Conservation (phyloP, 768 basidiomycete genomes). For the Sistotremastrum niveocremeum region DNA sequence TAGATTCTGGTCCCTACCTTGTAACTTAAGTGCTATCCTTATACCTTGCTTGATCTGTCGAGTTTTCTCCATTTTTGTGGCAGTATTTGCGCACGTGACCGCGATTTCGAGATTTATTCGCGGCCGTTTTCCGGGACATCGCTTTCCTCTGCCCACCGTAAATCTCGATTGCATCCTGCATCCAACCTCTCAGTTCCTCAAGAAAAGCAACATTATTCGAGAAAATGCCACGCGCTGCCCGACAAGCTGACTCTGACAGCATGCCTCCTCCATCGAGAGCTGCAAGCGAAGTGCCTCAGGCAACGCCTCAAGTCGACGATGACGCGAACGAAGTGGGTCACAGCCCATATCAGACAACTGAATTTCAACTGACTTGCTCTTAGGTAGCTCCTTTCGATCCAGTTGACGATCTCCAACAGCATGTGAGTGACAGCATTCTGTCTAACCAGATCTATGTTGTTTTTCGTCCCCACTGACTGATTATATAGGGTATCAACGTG, state of each 20-base stretch:
- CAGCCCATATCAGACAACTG: too few species aligned
- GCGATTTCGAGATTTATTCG: neutral
- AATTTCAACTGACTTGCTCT: neutral
- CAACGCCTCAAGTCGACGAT: too few species aligned
- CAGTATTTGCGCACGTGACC: neutral
- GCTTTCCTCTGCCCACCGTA: neutral
- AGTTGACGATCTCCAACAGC: slow-evolving; percentile 18
- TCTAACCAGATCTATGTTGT: slow-evolving; percentile 1
- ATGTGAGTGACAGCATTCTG: slow-evolving; percentile 10
- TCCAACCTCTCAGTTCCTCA: neutral
- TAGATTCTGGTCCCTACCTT: neutral
- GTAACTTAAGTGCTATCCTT: neutral
- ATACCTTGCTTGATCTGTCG: neutral
- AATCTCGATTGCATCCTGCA: neutral
- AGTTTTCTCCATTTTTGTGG: neutral
- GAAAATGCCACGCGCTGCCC: neutral
- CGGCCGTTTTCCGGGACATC: neutral
- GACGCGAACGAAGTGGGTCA: too few species aligned
- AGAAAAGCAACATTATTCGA: neutral
- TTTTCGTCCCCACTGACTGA: neutral
- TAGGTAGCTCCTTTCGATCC: slow-evolving; percentile 15
- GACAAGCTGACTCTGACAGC: neutral
- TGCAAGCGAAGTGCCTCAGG: neutral
- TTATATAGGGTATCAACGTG: slow-evolving; percentile 73
- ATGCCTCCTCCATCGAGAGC: neutral